Conservation (phyloP, 805 yeast genomes). For the Limtongia smithiae region DNA sequence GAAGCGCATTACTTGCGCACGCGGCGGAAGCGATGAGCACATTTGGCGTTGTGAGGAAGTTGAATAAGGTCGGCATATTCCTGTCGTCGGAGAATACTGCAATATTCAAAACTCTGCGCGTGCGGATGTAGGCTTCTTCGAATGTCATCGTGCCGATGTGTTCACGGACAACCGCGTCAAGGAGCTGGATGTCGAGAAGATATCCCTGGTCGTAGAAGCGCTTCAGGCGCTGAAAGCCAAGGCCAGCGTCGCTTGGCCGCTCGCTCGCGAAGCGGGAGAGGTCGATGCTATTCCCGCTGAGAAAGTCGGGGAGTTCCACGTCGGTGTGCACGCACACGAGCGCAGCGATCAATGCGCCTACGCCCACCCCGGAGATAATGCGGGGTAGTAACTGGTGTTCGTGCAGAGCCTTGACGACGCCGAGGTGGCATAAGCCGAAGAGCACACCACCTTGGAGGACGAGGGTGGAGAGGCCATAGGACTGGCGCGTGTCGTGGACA, state of each 20-base stretch:
- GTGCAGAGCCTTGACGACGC: slow-evolving; percentile 82
- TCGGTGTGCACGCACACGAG: slow-evolving; percentile 71
- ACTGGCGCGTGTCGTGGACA: slow-evolving; percentile 80
- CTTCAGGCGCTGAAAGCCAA: slow-evolving; percentile 39
- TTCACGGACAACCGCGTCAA: slow-evolving; percentile 71
- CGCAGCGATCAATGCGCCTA: slow-evolving; percentile 91
- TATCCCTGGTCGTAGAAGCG: slow-evolving; percentile 76
- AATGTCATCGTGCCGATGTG: slow-evolving; percentile 82
- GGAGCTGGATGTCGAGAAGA: slow-evolving; percentile 77
- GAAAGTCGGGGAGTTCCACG: slow-evolving; percentile 53
- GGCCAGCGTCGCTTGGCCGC: not conserved
- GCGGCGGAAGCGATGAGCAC: slow-evolving; percentile 88
- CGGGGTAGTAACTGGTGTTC: slow-evolving; percentile 73
- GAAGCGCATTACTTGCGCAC: slow-evolving; percentile 63
- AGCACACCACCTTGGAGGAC: slow-evolving; percentile 92
- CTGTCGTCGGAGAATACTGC: slow-evolving; percentile 77
- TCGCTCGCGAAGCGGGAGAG: slow-evolving; percentile 12
- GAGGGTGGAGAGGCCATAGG: slow-evolving; percentile 86
- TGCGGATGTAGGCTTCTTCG: slow-evolving; percentile 82
- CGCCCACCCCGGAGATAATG: slow-evolving; percentile 86
- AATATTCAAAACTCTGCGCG: slow-evolving; percentile 77
- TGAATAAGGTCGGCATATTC: slow-evolving; percentile 51
- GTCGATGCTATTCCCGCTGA: slow-evolving; percentile 20
- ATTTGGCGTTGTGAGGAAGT: slow-evolving; percentile 91
- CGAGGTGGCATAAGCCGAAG: slow-evolving; percentile 90